Evolutionary conservation across 768 basidiomycete species (phyloP).

Genomic region (Suillus brevipes): DNA sequence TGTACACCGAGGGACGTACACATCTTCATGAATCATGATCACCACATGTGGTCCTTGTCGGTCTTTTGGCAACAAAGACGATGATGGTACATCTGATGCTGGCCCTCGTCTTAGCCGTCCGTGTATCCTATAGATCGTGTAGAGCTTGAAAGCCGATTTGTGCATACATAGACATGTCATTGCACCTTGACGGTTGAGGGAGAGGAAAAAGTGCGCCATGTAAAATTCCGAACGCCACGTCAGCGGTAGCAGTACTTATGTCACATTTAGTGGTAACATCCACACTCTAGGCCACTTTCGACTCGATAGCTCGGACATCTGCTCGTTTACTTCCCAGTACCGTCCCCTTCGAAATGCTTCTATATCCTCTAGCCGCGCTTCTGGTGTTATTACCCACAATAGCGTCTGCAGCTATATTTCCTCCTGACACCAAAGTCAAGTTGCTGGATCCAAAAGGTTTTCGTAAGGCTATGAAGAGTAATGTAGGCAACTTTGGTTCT

Average conservation of each 20-base stretch:
- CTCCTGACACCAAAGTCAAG: slow-evolving; percentile 62
- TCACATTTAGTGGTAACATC: neutral
- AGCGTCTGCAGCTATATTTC: slow-evolving; percentile 48
- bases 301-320: neutral
- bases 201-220: too few species aligned
- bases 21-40: too few species aligned
- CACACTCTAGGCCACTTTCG: neutral
- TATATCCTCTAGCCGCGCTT: slow-evolving; percentile 19
- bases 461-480: slow-evolving; percentile 68
- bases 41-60: too few species aligned
- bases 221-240: neutral
- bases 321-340: neutral
- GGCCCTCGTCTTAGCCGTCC: too few species aligned
- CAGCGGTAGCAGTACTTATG: neutral
- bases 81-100: too few species aligned
- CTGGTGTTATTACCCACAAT: slow-evolving; percentile 33
- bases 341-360: slow-evolving; percentile 20
- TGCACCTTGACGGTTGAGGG: too few species aligned
- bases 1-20: too few species aligned
- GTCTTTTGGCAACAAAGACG: too few species aligned
- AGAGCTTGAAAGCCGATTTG: neutral
- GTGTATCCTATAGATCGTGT: neutral
- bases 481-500: slow-evolving; percentile 49
- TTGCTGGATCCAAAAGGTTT: slow-evolving; percentile 71
- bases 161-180: neutral